Conservation (phyloP, 2,329 filamentous ascomycete species). For the Catunica adiposa region DNA sequence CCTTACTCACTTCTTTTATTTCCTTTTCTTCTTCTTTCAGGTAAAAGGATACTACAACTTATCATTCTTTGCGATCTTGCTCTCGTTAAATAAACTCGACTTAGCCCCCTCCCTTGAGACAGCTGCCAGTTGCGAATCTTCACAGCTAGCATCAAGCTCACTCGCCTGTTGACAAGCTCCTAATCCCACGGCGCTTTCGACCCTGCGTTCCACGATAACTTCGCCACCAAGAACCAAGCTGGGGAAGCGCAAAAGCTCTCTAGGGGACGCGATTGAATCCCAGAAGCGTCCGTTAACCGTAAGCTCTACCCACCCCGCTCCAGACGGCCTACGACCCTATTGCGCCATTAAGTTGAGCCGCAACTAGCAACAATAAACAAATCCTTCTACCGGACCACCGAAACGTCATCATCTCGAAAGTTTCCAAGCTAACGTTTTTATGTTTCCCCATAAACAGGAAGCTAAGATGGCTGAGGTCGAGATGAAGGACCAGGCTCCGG, state of each 20-base stretch:
- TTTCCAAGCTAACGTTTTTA: conserved; percentile 14
- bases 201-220: not conserved
- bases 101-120: no score
- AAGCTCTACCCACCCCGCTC: conserved; percentile 21
- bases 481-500: conserved; percentile 28
- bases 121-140: no score
- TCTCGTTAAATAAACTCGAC: no score
- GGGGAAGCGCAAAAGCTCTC: conserved; percentile 52
- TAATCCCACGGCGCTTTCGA: not conserved
- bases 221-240: conserved; percentile 27
- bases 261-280: conserved; percentile 39
- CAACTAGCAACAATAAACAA: not conserved
- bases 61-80: no score
- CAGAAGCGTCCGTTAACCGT: conserved; percentile 47
- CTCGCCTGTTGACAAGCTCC: not conserved
- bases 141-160: no score
- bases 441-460: conserved; percentile 23
- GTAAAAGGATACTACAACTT: not conserved
- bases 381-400: not conserved
- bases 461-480: conserved; percentile 41
- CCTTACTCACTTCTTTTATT: not conserved
- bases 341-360: no score
- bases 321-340: no score
- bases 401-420: not conserved
- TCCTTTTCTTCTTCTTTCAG: not conserved